Conservation (phyloP, 257 asterid genomes). For the Solanum acaule region DNA sequence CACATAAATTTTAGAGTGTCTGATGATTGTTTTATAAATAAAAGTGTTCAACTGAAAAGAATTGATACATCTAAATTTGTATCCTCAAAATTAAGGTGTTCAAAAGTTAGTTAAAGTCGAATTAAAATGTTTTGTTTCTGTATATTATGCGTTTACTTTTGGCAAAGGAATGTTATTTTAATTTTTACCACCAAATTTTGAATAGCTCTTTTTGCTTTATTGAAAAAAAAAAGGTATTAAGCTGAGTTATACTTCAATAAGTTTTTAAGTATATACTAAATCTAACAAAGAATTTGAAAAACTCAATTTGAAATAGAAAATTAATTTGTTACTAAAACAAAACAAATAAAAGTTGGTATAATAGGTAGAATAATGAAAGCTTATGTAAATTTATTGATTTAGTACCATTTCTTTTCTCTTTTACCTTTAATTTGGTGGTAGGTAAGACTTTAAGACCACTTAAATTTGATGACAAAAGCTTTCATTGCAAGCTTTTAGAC, state of each 20-base stretch:
- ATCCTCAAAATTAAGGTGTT: no score
- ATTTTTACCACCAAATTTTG: not conserved
- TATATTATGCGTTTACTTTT: not conserved
- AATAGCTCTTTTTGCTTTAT: not conserved
- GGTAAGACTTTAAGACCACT: not conserved
- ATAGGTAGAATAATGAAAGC: not conserved
- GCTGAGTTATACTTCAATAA: not conserved
- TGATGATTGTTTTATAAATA: not conserved
- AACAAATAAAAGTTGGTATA: not conserved
- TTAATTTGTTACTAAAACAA: not conserved
- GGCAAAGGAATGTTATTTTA: not conserved
- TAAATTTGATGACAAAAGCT: not conserved
- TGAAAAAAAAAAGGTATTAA: not conserved
- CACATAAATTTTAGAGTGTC: not conserved
- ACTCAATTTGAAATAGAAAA: not conserved
- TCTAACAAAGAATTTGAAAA: no score
- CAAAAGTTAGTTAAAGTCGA: no score
- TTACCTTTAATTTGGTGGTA: not conserved
- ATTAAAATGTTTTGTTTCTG: no score
- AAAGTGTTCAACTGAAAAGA: not conserved
- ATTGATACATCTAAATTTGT: no score
- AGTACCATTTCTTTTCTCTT: no score
- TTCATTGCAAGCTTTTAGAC: not conserved
- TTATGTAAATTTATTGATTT: no score
- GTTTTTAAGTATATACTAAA: not conserved